phyloP scores from a whole-genome alignment of 495 filamentous ascomycete genomes.

The Hypomontagnella submonticulosa region DNA sequence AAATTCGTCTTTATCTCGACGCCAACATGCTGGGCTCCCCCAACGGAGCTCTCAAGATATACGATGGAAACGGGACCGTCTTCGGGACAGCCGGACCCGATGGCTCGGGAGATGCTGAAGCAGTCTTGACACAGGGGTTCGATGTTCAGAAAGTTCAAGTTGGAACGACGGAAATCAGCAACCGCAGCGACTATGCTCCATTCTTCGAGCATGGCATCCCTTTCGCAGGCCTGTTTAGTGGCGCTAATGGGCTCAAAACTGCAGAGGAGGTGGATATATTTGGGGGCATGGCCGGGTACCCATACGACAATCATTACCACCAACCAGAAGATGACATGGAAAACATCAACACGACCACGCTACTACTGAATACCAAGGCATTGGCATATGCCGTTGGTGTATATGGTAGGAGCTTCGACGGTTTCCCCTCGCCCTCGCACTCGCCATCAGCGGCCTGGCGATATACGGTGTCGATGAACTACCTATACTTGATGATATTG shows the following conservation, averaged over 20 bases:
- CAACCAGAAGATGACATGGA: constrained; percentile 22
- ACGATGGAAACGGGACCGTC: constrained; percentile 66
- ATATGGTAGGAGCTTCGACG: constrained; percentile 24
- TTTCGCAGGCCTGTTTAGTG: constrained; percentile 55
- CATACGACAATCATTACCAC: constrained; percentile 39
- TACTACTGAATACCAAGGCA: constrained; percentile 35
- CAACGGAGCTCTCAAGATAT: constrained; percentile 68
- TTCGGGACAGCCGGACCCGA: constrained; percentile 63
- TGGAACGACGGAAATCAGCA: constrained; percentile 50
- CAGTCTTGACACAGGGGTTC: constrained; percentile 63
- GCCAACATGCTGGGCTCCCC: constrained; percentile 75
- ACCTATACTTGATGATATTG: background rate
- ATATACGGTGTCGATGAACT: background rate
- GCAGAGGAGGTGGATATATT: constrained; percentile 45
- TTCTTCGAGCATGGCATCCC: constrained; percentile 41
- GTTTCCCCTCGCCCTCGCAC: background rate
- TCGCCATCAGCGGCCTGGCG: background rate
- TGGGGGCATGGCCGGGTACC: constrained; percentile 24
- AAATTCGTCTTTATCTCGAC: constrained; percentile 70
- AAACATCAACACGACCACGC: constrained; percentile 33
- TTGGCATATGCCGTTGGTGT: constrained; percentile 33
- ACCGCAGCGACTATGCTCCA: constrained; percentile 47
- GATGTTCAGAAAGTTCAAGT: constrained; percentile 42
- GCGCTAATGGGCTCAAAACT: constrained; percentile 53
- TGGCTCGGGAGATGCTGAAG: constrained; percentile 65